Evolutionary conservation across 2,329 filamentous ascomycete genomes (phyloP).

Genomic region (Colletotrichum sp.): DNA sequence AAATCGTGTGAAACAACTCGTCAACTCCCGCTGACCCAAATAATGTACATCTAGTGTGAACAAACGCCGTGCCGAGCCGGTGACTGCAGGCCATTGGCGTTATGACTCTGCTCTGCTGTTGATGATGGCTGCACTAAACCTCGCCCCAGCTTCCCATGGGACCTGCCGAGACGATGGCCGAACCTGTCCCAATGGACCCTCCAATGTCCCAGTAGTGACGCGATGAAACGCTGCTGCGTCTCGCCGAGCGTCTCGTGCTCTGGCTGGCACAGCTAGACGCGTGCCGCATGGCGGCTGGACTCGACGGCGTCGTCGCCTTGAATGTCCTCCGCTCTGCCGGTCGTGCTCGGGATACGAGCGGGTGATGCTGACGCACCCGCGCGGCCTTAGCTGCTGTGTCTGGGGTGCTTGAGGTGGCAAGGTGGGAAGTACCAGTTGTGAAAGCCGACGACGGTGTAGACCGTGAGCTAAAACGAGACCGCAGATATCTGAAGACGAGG

Average conservation of each 20-base stretch:
- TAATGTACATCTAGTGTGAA: conserved; percentile 5
- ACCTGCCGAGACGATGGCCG: conserved; percentile 69
- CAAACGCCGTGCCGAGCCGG: background rate
- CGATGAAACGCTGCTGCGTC: conserved; percentile 72
- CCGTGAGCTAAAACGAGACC: conserved; percentile 71
- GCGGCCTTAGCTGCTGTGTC: conserved; percentile 79
- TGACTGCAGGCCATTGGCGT: background rate
- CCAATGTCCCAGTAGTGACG: conserved; percentile 94
- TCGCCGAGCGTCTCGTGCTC: conserved; percentile 77
- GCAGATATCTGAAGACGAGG: conserved; percentile 88
- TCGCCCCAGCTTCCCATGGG: conserved; percentile 83
- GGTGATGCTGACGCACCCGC: conserved; percentile 87
- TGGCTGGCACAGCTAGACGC: conserved; percentile 83
- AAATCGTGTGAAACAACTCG: background rate
- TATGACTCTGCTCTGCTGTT: background rate
- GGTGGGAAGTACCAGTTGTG: conserved; percentile 49
- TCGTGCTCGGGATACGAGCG: conserved; percentile 71
- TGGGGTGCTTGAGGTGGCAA: conserved; percentile 58
- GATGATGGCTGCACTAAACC: conserved; percentile 46
- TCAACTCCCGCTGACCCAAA: conserved; percentile 1
- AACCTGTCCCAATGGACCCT: conserved; percentile 78
- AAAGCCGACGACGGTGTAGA: conserved; percentile 44
- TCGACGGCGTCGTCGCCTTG: conserved; percentile 57
- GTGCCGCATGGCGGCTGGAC: conserved; percentile 52
- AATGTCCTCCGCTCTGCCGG: conserved; percentile 61